phyloP scores from a whole-genome alignment of 805 yeast species.

The Jamesozyma lodderae region DNA sequence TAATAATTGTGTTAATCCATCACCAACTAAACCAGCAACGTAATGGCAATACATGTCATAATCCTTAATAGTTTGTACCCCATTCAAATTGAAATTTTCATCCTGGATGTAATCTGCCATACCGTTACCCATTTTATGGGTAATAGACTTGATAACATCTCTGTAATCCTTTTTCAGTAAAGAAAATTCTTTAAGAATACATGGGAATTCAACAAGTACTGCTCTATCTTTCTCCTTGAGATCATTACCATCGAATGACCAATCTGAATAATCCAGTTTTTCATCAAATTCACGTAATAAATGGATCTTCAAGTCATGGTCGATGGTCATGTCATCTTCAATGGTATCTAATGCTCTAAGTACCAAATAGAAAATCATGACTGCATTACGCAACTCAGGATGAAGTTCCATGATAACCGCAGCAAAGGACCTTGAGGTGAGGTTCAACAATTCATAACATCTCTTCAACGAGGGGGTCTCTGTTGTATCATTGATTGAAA shows the following conservation, averaged over 20 bases:
- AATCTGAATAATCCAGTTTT: conserved; percentile 54
- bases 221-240: conserved; percentile 73
- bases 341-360: conserved; percentile 89
- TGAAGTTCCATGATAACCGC: conserved; percentile 86
- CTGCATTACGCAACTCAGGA: conserved; percentile 76
- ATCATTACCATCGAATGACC: conserved; percentile 72
- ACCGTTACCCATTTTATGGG: conserved; percentile 88
- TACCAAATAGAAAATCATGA: conserved; percentile 76
- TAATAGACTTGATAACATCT: conserved; percentile 67
- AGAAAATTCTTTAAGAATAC: conserved; percentile 62
- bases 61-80: conserved; percentile 69
- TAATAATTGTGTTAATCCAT: conserved; percentile 79
- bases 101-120: conserved; percentile 89
- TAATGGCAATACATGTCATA: conserved; percentile 90
- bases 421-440: conserved; percentile 87
- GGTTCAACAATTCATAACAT: conserved; percentile 58
- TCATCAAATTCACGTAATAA: conserved; percentile 58
- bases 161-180: conserved; percentile 66
- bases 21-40: conserved; percentile 97
- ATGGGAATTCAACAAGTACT: conserved; percentile 73
- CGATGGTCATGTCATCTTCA: conserved; percentile 91
- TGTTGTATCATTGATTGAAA: conserved; percentile 37
- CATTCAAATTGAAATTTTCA: conserved; percentile 69
- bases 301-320: conserved; percentile 62
- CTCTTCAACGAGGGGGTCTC: conserved; percentile 40